Conservation (phyloP, 2,329 filamentous ascomycete species). For the Curvularia eragrostidis region DNA sequence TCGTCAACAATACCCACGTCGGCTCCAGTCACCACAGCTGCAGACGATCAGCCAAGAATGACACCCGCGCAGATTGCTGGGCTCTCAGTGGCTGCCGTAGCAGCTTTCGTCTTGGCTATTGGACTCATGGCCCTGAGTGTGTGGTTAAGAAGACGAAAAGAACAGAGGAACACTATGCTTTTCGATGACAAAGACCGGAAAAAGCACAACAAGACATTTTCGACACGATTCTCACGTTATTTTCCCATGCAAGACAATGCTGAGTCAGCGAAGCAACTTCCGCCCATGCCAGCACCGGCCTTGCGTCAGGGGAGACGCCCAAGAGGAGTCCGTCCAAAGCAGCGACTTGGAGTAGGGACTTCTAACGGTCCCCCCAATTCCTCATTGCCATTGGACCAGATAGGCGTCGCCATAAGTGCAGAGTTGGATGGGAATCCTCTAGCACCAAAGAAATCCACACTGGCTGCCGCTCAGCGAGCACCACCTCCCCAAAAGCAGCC, state of each 20-base stretch:
- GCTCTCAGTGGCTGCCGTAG: constrained; percentile 46
- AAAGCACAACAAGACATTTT: constrained; percentile 22
- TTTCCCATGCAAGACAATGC: constrained; percentile 18
- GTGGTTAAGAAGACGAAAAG: constrained; percentile 44
- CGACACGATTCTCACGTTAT: constrained; percentile 34
- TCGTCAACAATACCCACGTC: constrained; percentile 25
- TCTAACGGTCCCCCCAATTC: constrained; percentile 31
- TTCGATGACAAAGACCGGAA: constrained; percentile 31
- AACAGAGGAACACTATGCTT: constrained; percentile 31
- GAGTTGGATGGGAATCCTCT: constrained; percentile 40
- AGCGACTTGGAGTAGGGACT: constrained; percentile 32
- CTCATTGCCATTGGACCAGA: constrained; percentile 41
- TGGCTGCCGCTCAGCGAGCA: constrained; percentile 11
- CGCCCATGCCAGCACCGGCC: constrained; percentile 20
- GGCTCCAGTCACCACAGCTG: constrained; percentile 18
- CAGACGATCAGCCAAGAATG: constrained; percentile 35
- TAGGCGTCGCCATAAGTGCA: constrained; percentile 49
- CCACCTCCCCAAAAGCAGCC: constrained; percentile 13
- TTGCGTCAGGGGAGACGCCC: constrained; percentile 14
- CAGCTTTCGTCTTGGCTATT: constrained; percentile 48
- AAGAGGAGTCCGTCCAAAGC: constrained; percentile 13
- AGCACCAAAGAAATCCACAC: constrained; percentile 14
- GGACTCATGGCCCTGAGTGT: constrained; percentile 49
- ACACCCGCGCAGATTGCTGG: constrained; percentile 50
- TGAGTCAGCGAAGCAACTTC: constrained; percentile 23